Evolutionary conservation across 148 eudicot genomes (phyloP), one percentile per base, ranked within the genome.

Genomic region (Suaeda aralocaspica): DNA sequence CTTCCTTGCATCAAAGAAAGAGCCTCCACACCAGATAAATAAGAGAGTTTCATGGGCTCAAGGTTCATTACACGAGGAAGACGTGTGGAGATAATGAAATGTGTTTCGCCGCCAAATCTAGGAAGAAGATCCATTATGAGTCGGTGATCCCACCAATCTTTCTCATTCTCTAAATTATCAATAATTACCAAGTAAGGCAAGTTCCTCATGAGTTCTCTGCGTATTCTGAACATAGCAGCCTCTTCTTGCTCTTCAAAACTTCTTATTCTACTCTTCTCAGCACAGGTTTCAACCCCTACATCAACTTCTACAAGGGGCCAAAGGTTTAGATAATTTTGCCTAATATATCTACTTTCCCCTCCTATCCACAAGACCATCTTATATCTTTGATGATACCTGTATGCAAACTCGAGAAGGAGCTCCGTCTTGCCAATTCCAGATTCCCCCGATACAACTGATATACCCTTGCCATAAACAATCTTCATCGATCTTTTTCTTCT

Each of bases 141-240:
- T 69, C 84, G 87, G 74, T 86, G 96, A 58, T 95, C 96, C 97
- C 97, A 95, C 99, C 97, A 95, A 66, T 91, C 99, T 78, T 89
- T 89, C 72, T 95, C 99, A 42, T 82, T 86, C 82, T 89, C 99
- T 57, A 95, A 82, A 67, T 95, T 95, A 72, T 95, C 99, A 15
- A 95, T 91, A 52, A 91, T 81, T 18, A 95, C 86, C 78, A 95
- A 50, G 80, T 86, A 94, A 0, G 99, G 97, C 53, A 91, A 83
- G 73, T 87, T 89, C 69, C 96, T 80, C 97, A 87, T 87, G 68
- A 94, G 96, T 78, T 94, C 99, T 75, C 85, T 86, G 30, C 96
- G 83, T 24, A 89, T 86, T 67, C 97, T 78, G 67, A 85, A 80
- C 76, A 94, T 74, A n/a, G 97, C 93, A 0, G 88, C 87, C 66